Conservation (phyloP, 306 rosid genomes). For the Acmispon strigosus region DNA sequence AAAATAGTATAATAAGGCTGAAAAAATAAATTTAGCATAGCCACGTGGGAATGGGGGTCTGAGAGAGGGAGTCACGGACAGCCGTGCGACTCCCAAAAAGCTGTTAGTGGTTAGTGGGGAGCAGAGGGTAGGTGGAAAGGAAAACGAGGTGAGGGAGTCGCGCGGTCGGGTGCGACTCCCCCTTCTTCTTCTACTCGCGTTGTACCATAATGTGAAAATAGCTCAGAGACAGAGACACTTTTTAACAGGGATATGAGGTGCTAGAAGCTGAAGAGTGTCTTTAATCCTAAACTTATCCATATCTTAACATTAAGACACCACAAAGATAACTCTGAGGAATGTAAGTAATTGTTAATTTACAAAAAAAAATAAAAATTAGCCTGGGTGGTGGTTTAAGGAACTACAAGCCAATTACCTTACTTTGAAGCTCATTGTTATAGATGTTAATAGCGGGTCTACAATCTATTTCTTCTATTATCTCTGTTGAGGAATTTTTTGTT, state of each 20-base stretch:
- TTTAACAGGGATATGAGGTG: constrained; percentile 4
- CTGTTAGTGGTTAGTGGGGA: too few species aligned
- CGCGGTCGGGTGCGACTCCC: too few species aligned
- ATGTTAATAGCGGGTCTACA: constrained; percentile 9
- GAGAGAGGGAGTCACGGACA: too few species aligned
- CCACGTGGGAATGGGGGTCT: too few species aligned
- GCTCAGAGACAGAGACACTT: constrained; percentile 7
- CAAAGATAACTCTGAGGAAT: neutral
- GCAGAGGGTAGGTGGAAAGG: too few species aligned
- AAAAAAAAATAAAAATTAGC: neutral
- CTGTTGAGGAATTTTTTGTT: constrained; percentile 28
- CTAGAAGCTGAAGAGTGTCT: constrained; percentile 13
- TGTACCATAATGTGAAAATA: constrained; percentile 8
- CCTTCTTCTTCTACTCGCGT: too few species aligned
- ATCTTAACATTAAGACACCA: neutral
- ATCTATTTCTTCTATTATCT: constrained; percentile 39
- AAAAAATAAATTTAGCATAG: too few species aligned
- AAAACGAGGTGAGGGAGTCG: too few species aligned
- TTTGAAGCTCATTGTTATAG: constrained; percentile 33
- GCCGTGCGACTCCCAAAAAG: too few species aligned
- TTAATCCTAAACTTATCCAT: constrained; percentile 18
- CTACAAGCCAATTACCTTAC: constrained; percentile 51
- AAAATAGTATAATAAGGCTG: too few species aligned
- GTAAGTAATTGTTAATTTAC: neutral
- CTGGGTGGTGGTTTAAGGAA: constrained; percentile 15